Evolutionary conservation across 73 alveolate species (phyloP).

Genomic region (Tetrahymena borealis): DNA sequence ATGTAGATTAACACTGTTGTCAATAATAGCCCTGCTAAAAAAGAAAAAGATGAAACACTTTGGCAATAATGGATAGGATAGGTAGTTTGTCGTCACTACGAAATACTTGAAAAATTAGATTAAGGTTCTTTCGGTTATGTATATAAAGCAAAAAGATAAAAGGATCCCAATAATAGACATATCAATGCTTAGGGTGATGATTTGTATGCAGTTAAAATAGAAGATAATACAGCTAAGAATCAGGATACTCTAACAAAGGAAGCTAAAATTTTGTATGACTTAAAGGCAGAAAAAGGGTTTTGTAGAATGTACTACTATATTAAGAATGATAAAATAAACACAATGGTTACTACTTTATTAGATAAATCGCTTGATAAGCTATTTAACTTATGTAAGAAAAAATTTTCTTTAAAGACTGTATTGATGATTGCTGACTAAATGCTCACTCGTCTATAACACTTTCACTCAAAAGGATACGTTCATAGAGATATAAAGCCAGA

Average conservation of each 20-base stretch:
- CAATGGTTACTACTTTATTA: slow-evolving; percentile 74
- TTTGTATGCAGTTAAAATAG: background rate
- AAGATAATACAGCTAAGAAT: background rate
- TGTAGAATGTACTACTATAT: background rate
- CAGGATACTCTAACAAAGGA: background rate
- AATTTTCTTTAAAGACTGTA: slow-evolving; percentile 77
- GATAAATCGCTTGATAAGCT: slow-evolving; percentile 89
- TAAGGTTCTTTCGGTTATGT: background rate
- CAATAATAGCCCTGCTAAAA: background rate
- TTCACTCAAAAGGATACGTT: slow-evolving; percentile 10
- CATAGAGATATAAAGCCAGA: slow-evolving; percentile 47
- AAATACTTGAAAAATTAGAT: background rate
- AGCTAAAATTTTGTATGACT: background rate
- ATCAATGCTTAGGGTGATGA: background rate
- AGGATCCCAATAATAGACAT: background rate
- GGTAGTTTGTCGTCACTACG: background rate
- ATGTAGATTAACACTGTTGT: background rate
- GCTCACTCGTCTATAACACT: slow-evolving; percentile 46
- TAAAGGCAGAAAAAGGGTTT: background rate
- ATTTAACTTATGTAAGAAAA: slow-evolving; percentile 61
- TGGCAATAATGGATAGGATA: background rate
- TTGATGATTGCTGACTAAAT: slow-evolving; percentile 82
- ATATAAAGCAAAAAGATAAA: background rate
- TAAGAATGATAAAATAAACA: slow-evolving; percentile 66
- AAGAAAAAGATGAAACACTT: background rate